These are phyloP conservation scores for Cryptosporidium parvum DNA, from an alignment of 169 alveolate genomes.

Conservation along the genomic window DNA sequence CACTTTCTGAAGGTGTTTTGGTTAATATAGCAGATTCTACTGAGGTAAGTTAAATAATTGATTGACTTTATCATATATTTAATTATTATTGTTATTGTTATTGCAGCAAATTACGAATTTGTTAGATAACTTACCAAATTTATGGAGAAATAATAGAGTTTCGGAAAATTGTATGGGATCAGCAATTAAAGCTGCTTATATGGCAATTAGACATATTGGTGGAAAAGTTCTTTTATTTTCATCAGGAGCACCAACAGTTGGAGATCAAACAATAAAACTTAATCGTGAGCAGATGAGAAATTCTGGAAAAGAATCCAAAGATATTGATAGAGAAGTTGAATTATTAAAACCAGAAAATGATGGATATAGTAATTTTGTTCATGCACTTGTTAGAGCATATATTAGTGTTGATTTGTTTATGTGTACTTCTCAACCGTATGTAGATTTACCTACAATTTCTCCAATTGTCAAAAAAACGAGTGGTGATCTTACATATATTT, in stretches of 20 bases:
- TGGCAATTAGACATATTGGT: conserved; percentile 93
- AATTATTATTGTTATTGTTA: neutral
- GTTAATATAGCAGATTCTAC: conserved; percentile 88
- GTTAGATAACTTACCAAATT: conserved; percentile 88
- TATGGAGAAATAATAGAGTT: conserved; percentile 88
- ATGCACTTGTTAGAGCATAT: conserved; percentile 78
- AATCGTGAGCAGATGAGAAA: conserved; percentile 80
- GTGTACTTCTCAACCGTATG: conserved; percentile 83
- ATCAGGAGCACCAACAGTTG: conserved; percentile 87
- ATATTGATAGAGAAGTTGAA: conserved; percentile 82
- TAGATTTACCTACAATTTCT: conserved; percentile 82
- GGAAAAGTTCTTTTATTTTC: conserved; percentile 91
- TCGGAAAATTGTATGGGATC: conserved; percentile 89
- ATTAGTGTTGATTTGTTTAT: conserved; percentile 87
- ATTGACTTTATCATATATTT: neutral
- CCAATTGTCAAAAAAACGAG: conserved; percentile 85
- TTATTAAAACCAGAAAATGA: conserved; percentile 83
- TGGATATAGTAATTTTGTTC: conserved; percentile 78
- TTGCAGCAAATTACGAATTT: conserved; percentile 76
- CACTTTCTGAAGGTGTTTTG: conserved; percentile 92
- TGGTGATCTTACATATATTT: conserved; percentile 86
- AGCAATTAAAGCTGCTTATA: conserved; percentile 91
- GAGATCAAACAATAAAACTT: conserved; percentile 85
- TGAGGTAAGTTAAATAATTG: conserved; percentile 76
- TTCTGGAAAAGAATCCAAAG: conserved; percentile 75